Percentiles rank a stretch among this genome's conserved stretches.
These are phyloP conservation scores for Colletotrichum lini DNA, from an alignment of 2,329 filamentous ascomycete genomes.

Conservation along the genomic window DNA sequence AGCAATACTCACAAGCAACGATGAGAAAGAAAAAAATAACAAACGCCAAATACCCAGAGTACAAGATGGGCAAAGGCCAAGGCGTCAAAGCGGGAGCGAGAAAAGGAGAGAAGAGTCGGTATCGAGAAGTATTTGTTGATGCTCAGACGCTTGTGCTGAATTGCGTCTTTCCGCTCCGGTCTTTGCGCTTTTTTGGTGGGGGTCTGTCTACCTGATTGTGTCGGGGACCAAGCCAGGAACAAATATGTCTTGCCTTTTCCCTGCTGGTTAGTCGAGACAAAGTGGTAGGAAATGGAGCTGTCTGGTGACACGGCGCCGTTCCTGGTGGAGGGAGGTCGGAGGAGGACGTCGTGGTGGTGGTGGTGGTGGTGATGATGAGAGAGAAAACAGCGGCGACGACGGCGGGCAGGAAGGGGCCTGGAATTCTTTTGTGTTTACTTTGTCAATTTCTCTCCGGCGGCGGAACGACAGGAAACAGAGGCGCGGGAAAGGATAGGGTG, in stretches of 20 bases:
- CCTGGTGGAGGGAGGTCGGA: constrained; percentile 27
- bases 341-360: constrained; percentile 5
- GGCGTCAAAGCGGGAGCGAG: constrained; percentile 29
- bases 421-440: constrained; percentile 43
- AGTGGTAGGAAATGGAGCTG: constrained; percentile 8
- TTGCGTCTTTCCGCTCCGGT: constrained; percentile 12
- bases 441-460: constrained; percentile 31
- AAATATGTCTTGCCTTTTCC: constrained; percentile 12
- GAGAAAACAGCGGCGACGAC: constrained; percentile 24
- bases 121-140: constrained; percentile 21
- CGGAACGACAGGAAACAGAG: not conserved
- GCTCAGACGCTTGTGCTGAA: constrained; percentile 10
- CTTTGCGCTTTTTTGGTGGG: constrained; percentile 30
- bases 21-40: constrained; percentile 35
- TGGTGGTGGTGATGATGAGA: constrained; percentile 19
- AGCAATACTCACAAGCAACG: constrained; percentile 36
- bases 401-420: constrained; percentile 22
- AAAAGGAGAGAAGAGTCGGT: not conserved
- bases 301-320: constrained; percentile 27
- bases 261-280: constrained; percentile 14
- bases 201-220: not conserved
- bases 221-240: constrained; percentile 19
- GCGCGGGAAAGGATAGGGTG: not conserved
- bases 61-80: constrained; percentile 19
- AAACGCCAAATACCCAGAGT: constrained; percentile 43